Percentiles rank a stretch among this genome's conserved stretches.
phyloP scores from a whole-genome alignment of 2,329 filamentous ascomycete species.

The Fusarium multiceps region DNA sequence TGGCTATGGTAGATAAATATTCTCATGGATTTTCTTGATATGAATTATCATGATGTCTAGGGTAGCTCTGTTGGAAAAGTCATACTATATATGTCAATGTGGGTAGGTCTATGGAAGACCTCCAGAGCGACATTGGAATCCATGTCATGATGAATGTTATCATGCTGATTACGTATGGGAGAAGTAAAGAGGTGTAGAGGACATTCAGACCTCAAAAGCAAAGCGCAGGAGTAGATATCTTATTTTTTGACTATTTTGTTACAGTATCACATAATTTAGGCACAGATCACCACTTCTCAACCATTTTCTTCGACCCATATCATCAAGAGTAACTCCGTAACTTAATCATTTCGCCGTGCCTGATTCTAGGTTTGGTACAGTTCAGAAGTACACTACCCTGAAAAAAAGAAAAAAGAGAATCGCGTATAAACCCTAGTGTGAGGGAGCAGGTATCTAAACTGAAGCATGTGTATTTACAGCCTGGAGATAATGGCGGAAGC shows the following conservation, averaged over 20 bases:
- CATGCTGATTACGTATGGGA: not conserved
- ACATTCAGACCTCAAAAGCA: not conserved
- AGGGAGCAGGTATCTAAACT: constrained; percentile 45
- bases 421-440: constrained; percentile 32
- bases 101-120: not conserved
- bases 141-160: constrained; percentile 2
- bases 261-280: constrained; percentile 13
- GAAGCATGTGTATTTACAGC: constrained; percentile 58
- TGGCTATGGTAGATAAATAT: not conserved
- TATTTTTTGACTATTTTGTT: constrained; percentile 12
- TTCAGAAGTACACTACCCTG: constrained; percentile 48
- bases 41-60: not conserved
- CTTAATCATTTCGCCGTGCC: constrained; percentile 47
- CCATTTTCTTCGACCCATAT: constrained; percentile 14
- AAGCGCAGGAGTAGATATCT: constrained; percentile 6
- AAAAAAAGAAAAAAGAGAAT: constrained; percentile 40
- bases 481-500: constrained; percentile 87
- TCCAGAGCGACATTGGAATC: not conserved
- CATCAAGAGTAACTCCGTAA: constrained; percentile 41
- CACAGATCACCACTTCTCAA: constrained; percentile 19
- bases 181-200: not conserved
- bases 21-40: not conserved
- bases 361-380: constrained; percentile 48
- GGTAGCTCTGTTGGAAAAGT: not conserved
- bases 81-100: not conserved